Evolutionary conservation across 768 basidiomycete species (phyloP).

Genomic region (Pleurotus ostreatus): DNA sequence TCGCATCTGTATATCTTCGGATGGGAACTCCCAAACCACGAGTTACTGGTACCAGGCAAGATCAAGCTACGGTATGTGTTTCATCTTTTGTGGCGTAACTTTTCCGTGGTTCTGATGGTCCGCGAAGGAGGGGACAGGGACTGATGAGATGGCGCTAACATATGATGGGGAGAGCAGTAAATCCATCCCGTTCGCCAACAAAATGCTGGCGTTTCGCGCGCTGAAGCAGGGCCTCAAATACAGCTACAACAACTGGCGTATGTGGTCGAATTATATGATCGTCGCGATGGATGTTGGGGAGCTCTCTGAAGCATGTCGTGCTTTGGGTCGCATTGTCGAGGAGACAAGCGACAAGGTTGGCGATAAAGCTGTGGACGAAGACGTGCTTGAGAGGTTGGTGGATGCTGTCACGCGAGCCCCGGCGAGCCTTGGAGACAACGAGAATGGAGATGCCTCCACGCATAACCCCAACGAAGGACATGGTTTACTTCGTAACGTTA

Average conservation of each 20-base stretch:
- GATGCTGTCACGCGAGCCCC: constrained; percentile 71
- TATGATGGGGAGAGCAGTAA: constrained; percentile 20
- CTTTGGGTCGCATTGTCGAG: constrained; percentile 78
- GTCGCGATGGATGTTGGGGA: constrained; percentile 93
- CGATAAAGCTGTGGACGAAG: constrained; percentile 69
- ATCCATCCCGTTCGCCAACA: constrained; percentile 63
- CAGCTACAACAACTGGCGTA: constrained; percentile 90
- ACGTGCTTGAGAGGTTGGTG: constrained; percentile 87
- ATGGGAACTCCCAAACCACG: constrained; percentile 42
- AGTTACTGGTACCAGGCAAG: constrained; percentile 18
- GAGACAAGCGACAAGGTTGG: constrained; percentile 50
- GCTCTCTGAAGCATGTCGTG: constrained; percentile 81
- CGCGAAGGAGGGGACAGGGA: background rate
- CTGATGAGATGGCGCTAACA: background rate
- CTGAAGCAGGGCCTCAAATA: constrained; percentile 85
- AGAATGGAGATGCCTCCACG: constrained; percentile 15
- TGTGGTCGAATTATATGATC: constrained; percentile 98
- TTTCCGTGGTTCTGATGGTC: background rate
- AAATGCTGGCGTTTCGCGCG: constrained; percentile 86
- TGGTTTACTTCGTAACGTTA: constrained; percentile 63
- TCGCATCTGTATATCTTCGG: constrained; percentile 91
- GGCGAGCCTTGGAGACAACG: constrained; percentile 30
- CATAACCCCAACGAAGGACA: constrained; percentile 59
- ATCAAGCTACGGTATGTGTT: constrained; percentile 17
- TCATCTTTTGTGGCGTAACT: background rate